These are phyloP conservation scores for Alternaria longipes DNA, from an alignment of 2,329 filamentous ascomycete genomes.

Conservation along the genomic window DNA sequence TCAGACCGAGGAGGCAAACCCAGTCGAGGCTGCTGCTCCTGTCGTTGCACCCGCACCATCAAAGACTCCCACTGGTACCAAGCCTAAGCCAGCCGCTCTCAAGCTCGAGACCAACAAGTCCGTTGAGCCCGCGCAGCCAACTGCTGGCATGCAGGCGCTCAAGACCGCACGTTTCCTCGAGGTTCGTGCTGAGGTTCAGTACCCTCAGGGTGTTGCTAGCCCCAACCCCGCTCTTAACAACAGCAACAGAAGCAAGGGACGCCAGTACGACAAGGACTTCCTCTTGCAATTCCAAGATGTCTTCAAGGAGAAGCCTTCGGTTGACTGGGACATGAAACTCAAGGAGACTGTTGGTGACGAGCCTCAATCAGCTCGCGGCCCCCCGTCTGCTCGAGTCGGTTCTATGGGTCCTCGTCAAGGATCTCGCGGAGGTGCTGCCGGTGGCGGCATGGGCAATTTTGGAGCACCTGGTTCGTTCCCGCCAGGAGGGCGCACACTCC, in stretches of 20 bases:
- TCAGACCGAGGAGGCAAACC: constrained; percentile 45
- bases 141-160: constrained; percentile 89
- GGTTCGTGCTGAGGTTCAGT: constrained; percentile 78
- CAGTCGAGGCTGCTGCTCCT: constrained; percentile 54
- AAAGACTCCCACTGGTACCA: constrained; percentile 63
- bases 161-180: constrained; percentile 90
- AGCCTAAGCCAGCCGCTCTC: constrained; percentile 85
- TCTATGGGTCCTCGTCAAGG: constrained; percentile 59
- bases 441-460: constrained; percentile 74
- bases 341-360: constrained; percentile 85
- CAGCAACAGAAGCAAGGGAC: constrained; percentile 79
- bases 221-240: constrained; percentile 94
- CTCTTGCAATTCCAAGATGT: constrained; percentile 95
- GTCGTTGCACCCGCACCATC: constrained; percentile 27
- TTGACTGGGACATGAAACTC: constrained; percentile 91
- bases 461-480: constrained; percentile 50
- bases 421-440: constrained; percentile 52
- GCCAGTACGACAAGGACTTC: constrained; percentile 96
- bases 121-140: constrained; percentile 90
- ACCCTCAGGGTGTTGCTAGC: constrained; percentile 77
- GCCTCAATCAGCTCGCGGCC: constrained; percentile 68
- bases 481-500: constrained; percentile 64
- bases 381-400: constrained; percentile 67
- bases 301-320: constrained; percentile 94
- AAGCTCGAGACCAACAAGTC: constrained; percentile 88